Evolutionary conservation across 805 yeast genomes (phyloP), one percentile per base, ranked within the genome.

Genomic region (Grigorovia yakushimaensis): DNA sequence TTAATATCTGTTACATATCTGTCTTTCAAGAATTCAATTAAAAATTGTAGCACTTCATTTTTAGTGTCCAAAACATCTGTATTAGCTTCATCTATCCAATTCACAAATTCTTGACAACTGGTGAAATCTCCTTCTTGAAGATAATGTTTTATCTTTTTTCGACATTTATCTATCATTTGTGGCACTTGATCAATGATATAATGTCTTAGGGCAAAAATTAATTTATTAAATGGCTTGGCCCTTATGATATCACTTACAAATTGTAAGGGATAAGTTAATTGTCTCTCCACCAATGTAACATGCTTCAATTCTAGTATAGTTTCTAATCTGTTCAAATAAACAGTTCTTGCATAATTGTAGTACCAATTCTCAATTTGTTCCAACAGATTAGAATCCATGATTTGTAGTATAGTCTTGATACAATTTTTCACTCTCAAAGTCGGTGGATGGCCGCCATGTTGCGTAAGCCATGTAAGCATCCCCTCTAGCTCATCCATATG

Each of bases 81-180:
- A 19, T 46, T 48, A 5, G 61, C 54, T 11, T 50, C 48, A 38
- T 57, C 53, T 4, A 61, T 45, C 66, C 67, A 62, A 10, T 48
- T 43, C 13, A 58, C 42, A 6, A 62, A 43, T 11, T 53, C 53
- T 11, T 42, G 37, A 1, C 56, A 54, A 30, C 51, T 46, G 39
- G 58, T 64, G 42, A 58, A 55, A 39, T 64, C 65, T 44, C 60
- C 62, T 30, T 57, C 58, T 45, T 50, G 21, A 5, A 60, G 46
- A 8, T 54, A 48, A n/a, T 49, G 44, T 30, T 44, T 41, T 22
- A 62, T 36, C 13, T 49, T 46, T n/a, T 33, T 33, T 6, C 42
- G 41, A 10, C 62, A 22, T 9, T 52, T 42, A 1, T 40, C 21
- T 13, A 49, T 49, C 21, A 62, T 60, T 0, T 11, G 19, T 7